Evolutionary conservation across 169 alveolate genomes (phyloP).

Genomic region (Babesia microti): DNA sequence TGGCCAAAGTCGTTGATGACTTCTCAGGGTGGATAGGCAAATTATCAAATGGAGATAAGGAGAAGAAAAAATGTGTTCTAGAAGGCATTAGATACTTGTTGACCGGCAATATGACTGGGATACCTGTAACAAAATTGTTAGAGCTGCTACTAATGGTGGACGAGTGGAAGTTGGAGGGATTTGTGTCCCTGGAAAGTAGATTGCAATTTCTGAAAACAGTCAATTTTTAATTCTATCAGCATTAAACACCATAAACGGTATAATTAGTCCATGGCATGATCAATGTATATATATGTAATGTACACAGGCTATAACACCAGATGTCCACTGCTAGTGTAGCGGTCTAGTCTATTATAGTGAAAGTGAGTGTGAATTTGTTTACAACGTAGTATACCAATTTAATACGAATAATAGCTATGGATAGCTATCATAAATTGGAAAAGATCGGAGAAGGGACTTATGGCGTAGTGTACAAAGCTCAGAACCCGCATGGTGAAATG

Average conservation of each 20-base stretch:
- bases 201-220: conserved; percentile 3
- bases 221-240: too few species aligned
- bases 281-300: too few species aligned
- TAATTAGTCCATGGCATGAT: too few species aligned
- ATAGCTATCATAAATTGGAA: conserved; percentile 86
- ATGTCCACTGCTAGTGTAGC: too few species aligned
- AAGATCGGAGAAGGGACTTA: conserved; percentile 98
- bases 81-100: conserved; percentile 19
- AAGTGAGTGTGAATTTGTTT: too few species aligned
- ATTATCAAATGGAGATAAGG: too few species aligned
- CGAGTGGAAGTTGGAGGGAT: conserved; percentile 5
- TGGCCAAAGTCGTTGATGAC: too few species aligned
- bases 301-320: too few species aligned
- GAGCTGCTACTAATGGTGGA: conserved; percentile 5
- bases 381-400: too few species aligned
- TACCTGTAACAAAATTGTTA: conserved; percentile 29
- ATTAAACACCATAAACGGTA: too few species aligned
- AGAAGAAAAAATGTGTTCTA: conserved; percentile 8
- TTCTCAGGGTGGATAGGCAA: too few species aligned
- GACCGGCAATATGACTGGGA: conserved; percentile 30
- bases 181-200: conserved; percentile 21
- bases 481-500: conserved; percentile 78
- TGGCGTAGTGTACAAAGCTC: conserved; percentile 93
- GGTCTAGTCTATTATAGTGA: too few species aligned
- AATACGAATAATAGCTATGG: conserved; percentile 52